Conservation (phyloP, 225 moss, liverwort and hornwort genomes). For the Pleurozium schreberi region DNA sequence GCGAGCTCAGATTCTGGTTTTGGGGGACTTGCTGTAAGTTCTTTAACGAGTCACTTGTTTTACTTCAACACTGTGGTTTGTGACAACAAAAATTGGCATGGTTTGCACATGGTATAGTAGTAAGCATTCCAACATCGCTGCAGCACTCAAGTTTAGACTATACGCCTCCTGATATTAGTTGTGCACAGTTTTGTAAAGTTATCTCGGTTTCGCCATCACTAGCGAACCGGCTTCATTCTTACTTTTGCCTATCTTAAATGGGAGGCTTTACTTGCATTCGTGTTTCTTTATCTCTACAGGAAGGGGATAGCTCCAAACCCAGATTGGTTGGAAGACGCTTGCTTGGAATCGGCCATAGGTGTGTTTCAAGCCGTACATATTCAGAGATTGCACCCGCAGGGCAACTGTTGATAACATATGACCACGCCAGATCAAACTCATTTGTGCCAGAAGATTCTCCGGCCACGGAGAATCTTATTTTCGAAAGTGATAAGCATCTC, state of each 20-base stretch:
- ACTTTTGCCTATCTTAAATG: not conserved
- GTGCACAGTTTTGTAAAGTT: not conserved
- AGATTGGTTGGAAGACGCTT: conserved; percentile 30
- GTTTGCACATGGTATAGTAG: not conserved
- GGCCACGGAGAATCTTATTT: not conserved
- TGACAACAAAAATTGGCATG: not conserved
- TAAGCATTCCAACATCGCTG: not conserved
- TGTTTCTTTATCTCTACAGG: conserved; percentile 4
- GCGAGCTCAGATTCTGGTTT: conserved; percentile 53
- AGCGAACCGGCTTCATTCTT: not conserved
- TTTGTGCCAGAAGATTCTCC: conserved; percentile 1
- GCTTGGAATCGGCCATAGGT: conserved; percentile 24
- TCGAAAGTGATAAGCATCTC: conserved; percentile 27
- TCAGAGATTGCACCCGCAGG: not conserved
- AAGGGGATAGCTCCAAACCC: conserved; percentile 27
- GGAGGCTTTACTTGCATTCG: not conserved
- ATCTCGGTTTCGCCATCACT: not conserved
- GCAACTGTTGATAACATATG: conserved; percentile 11
- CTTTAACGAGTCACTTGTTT: not conserved
- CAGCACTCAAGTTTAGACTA: not conserved
- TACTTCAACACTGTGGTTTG: not conserved
- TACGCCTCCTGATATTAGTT: not conserved
- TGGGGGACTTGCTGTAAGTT: conserved; percentile 44
- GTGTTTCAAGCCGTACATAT: not conserved
- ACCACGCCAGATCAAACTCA: conserved; percentile 2